Base-by-base conservation (phyloP, 2,329 filamentous ascomycete species). In the Apiospora saccharicola region DNA sequence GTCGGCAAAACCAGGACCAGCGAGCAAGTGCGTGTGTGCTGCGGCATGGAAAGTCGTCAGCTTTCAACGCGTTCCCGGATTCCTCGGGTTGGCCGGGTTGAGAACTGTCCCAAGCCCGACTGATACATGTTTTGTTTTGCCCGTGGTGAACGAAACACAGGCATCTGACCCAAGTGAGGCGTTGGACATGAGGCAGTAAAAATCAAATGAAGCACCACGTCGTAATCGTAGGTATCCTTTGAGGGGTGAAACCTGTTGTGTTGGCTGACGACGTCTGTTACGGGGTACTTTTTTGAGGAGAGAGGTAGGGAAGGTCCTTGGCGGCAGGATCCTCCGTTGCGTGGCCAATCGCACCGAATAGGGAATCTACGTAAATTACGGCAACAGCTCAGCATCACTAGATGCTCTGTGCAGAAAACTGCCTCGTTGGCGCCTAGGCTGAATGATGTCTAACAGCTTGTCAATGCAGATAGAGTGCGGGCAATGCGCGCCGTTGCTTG, bases 401-500 rank as follows among this genome's bases (percentile, higher is more conserved):
- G 46, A 26, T 26, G 12, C 53, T 61, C 26, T 34, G 53, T 34
- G 26, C 30, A 37, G 3, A 61, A 8, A 37, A 3, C 14, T 34
- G 10, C 4, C 49, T n/a, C n/a, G 47, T 13, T n/a, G 57, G 10
- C 37, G 37, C n/a, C 57, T 1, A 64, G 57, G 5, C 34, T 64
- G 57, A 64, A 14, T 41, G 34, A 41, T n/a, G 41, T 37, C 30
- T 24, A 37, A 24, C 34, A 41, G 34, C 53, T 10, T 12, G 57
- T 64, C 57, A 64, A 64, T 64, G 57, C 34, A 41, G 30, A 41
- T 41, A 64, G 57, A n/a, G 57, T 41, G 34, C n/a, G 19, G 22
- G 57, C 34, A 41, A 64, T 64, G 34, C 57, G 57, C 57, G 34
- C 57, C 57, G 57, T 24, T 64, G 57, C 34, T 22, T 64, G 34